Evolutionary conservation across 1,284 basidiomycete species (phyloP).

Genomic region (Trichosporon sp.): DNA sequence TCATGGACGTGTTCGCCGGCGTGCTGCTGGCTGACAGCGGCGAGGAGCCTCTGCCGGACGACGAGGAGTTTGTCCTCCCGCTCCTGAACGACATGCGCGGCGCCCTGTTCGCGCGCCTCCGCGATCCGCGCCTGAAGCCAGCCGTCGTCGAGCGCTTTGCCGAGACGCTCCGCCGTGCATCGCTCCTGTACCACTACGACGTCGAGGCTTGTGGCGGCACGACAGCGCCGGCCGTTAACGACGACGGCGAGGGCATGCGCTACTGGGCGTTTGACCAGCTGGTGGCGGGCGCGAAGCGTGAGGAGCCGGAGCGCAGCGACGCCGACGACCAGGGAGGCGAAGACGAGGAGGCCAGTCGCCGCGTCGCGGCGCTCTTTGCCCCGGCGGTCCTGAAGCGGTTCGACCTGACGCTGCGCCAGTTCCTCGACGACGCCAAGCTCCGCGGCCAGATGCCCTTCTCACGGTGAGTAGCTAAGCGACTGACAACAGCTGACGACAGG

Average conservation of each 20-base stretch:
- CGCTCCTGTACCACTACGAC: constrained; percentile 58
- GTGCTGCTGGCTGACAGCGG: constrained; percentile 81
- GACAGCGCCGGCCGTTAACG: constrained; percentile 45
- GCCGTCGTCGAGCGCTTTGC: constrained; percentile 65
- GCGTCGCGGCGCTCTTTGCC: constrained; percentile 12
- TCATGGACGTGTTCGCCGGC: constrained; percentile 77
- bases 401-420: constrained; percentile 62
- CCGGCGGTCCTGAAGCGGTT: constrained; percentile 65
- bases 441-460: constrained; percentile 80
- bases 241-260: constrained; percentile 75
- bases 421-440: constrained; percentile 73
- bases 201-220: constrained; percentile 26
- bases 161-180: constrained; percentile 69
- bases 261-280: constrained; percentile 93
- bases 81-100: constrained; percentile 73
- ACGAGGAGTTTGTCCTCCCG: constrained; percentile 82
- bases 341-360: not conserved
- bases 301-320: not conserved
- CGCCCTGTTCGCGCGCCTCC: constrained; percentile 71
- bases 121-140: constrained; percentile 66
- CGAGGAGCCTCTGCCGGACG: constrained; percentile 61
- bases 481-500: constrained; percentile 50
- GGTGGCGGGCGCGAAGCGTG: constrained; percentile 50
- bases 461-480: constrained; percentile 54
- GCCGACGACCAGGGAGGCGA: not conserved